Base-by-base conservation (phyloP, 768 basidiomycete genomes). In the Jaapia argillacea region DNA sequence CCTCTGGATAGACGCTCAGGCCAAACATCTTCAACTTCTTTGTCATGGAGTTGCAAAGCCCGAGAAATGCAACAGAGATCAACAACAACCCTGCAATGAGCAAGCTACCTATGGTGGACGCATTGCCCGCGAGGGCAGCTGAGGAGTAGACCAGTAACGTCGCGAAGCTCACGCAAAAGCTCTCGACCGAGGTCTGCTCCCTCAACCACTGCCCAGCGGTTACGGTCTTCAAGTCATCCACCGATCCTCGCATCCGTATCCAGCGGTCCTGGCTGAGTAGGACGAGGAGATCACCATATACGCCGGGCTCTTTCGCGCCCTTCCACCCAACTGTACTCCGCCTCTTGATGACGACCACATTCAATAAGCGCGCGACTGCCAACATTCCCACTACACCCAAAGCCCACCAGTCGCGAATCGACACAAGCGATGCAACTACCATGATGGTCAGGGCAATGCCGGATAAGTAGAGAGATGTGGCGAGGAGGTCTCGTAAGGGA, bases 261-360 rank as follows among this genome's bases (percentile, higher is more conserved):
- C 46, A 47, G n/a, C 46, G 41, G 36, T 47, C 46, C 35, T 47
- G 46, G 31, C 46, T 47, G 37, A 48, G 43, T 2, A 48, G 21
- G 13, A 48, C 40, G 18, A 48, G 24, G n/a, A 48, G 43, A 21
- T 3, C 24, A 4, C 10, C 35, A 24, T 22, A n/a, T 3, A 27
- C 14, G 12, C 31, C 31, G 10, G 31, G 31, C 31, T 33, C 31
- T 10, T 10, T 10, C 16, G 31, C 16, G 31, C 31, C 31, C 31
- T 33, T 33, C 31, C 31, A 33, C 16, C 31, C 31, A 16, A 10
- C 10, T 10, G 31, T 16, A 16, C 10, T 33, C 10, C 31, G 31
- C 31, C 31, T 33, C 16, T 16, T 33, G 31, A 33, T 33, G 10
- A 33, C 31, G 31, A 16, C 31, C 10, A 33, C n/a, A 33, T 33